Evolutionary conservation across 2,329 filamentous ascomycete species (phyloP), one percentile per base, ranked within the genome.

Genomic region (Trichoderma gracile): DNA sequence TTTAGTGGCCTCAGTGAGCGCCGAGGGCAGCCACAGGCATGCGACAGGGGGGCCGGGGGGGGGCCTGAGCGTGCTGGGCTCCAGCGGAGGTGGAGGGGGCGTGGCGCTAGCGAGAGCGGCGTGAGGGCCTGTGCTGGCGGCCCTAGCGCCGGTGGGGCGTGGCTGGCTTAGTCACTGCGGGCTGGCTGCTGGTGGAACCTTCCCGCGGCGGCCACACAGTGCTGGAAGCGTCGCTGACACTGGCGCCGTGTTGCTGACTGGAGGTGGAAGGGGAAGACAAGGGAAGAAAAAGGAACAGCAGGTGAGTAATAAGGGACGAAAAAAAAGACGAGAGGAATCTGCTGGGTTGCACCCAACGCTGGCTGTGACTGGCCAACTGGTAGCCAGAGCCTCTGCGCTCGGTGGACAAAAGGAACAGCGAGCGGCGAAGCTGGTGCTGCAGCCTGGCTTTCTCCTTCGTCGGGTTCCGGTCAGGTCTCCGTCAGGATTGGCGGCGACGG

Each of bases 21-120:
- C 61, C 59, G 68, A 71, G 61, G 70, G 67, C 52, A 61, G 68
- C 65, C 68, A 52, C 38, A 63, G 71, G 73, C 67, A 69, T 75
- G 69, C 66, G 66, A 65, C 68, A 67, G 64, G 69, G 69, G 69
- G 57, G 25, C 38, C 57, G 33, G 69, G 62, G 69, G 62, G 60
- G 45, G 57, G 42, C 42, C 43, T 57, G 42, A 46, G 46, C 40
- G 42, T 46, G 38, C 25, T 53, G 50, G 58, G 50, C 55, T 43
- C 49, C 30, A 4, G 25, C 17, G 40, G 25, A 25, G 59, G 50
- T 63, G 59, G 55, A 45, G 50, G 64, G 63, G 58, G 64, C 57
- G 63, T 65, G 63, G 3, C 2, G 6, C 1, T 65, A 65, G 50
- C 46, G 30, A 50, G 9, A 38, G 43, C 30, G 7, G 43, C 43